Evolutionary conservation across 768 basidiomycete species (phyloP).

Genomic region (Pleurotus salmoneostramineus): DNA sequence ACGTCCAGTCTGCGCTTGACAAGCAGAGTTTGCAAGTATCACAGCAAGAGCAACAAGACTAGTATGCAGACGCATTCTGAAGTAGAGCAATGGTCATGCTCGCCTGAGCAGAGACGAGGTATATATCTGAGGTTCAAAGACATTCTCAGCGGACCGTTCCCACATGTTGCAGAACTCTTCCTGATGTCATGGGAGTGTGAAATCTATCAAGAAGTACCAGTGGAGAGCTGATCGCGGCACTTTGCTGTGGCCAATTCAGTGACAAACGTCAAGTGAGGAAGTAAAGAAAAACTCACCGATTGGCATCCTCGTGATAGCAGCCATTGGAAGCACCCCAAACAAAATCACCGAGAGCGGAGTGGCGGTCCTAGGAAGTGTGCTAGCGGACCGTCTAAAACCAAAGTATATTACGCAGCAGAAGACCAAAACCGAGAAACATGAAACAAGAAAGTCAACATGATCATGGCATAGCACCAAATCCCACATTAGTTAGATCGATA

Average conservation of each 20-base stretch:
- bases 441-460: not conserved
- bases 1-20: conserved; percentile 1
- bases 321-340: too few species aligned
- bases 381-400: conserved; percentile 3
- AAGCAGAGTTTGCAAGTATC: not conserved
- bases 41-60: not conserved
- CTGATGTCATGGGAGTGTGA: not conserved
- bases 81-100: not conserved
- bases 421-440: not conserved
- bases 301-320: not conserved
- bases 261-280: not conserved
- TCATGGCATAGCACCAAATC: not conserved
- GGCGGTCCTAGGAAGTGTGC: not conserved
- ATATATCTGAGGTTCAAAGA: not conserved
- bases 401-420: not conserved
- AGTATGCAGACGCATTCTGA: not conserved
- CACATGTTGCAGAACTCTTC: conserved; percentile 4
- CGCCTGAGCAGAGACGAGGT: too few species aligned
- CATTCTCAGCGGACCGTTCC: not conserved
- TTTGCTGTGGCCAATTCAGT: not conserved
- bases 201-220: not conserved
- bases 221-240: not conserved
- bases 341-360: too few species aligned
- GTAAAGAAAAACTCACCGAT: not conserved
- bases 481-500: conserved; percentile 4